Evolutionary conservation across 768 basidiomycete species (phyloP), one percentile per base, ranked within the genome.

Genomic region (Gloeopeniophorella convolvens): DNA sequence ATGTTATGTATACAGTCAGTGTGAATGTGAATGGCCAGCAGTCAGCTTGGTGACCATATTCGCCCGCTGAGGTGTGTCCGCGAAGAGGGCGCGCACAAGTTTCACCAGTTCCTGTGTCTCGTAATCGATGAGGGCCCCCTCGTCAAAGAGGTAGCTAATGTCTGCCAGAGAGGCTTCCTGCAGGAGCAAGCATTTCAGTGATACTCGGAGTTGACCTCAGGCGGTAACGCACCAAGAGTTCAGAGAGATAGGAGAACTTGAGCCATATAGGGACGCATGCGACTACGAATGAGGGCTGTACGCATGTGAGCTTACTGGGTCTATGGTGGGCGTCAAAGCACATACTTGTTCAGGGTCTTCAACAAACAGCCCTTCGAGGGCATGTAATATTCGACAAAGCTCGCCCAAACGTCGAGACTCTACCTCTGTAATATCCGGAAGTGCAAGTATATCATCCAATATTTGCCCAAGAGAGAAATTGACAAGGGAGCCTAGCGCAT

Each of bases 91-190:
- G 34, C 75, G 74, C 23, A 96, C 79, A n/a, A 97, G 75, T 56
- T 75, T 74, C 34, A 83, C 80, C 4, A 97, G 71, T 66, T 97
- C 94, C 24, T 86, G 79, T 7, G 83, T 75, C 54, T 86, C 80
- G 65, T 93, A 97, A 66, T 97, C 94, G 26, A 95, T 82, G 56
- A 97, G 70, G 5, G 89, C 84, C 9, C 93, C 90, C 60, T 88
- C 83, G 56, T 93, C 90, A 63, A 93, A 93, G 8, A 96, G 77
- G 65, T 95, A 94, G 23, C 84, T 83, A 44, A 96, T 83, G 65
- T 97, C 94, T 32, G 82, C 88, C 64, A 97, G 80, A 27, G 89
- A 90, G 1, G 91, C 93, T 66, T 92, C 90, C 91, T 93, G 58
- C 42, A 66, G 9, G 12, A 18, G 35, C 48, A 26, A 33, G 27